These are phyloP conservation scores for Magnaporthales sp. DNA, from an alignment of 2,329 filamentous ascomycete genomes.

Conservation along the genomic window DNA sequence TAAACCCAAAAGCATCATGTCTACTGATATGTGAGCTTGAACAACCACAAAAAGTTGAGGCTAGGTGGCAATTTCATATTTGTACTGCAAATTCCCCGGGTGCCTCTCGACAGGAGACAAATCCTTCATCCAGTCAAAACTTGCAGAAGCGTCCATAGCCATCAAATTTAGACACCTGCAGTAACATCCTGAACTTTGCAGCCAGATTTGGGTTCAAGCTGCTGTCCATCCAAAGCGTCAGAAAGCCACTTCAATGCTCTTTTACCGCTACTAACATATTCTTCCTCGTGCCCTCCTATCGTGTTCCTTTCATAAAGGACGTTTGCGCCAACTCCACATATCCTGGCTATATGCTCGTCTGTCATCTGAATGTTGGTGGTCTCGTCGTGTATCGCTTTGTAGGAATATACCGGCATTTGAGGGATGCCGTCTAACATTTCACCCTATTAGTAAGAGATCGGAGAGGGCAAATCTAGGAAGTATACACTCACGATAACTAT, in stretches of 20 bases:
- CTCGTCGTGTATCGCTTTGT: conserved; percentile 36
- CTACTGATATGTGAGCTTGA: too few relatives aligned
- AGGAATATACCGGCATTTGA: conserved; percentile 33
- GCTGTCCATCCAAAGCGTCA: not conserved
- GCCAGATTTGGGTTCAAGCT: not conserved
- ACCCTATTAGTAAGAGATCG: too few relatives aligned
- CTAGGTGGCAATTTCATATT: too few relatives aligned
- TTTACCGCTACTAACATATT: not conserved
- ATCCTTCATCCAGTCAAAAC: too few relatives aligned
- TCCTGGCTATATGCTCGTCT: not conserved
- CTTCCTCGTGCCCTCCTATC: not conserved
- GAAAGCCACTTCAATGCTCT: not conserved
- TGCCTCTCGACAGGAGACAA: too few relatives aligned
- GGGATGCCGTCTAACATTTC: conserved; percentile 26
- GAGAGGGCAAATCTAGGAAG: not conserved
- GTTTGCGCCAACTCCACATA: not conserved
- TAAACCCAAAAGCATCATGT: too few relatives aligned
- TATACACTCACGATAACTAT: not conserved
- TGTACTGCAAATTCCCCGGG: too few relatives aligned
- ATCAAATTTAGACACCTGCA: not conserved
- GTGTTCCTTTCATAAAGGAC: not conserved
- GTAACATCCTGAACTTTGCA: not conserved
- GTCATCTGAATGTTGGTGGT: not conserved
- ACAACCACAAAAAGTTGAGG: too few relatives aligned
- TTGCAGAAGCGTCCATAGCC: not conserved